phyloP scores from a whole-genome alignment of 1,284 basidiomycete species.

The Exobasidium rhododendri region DNA sequence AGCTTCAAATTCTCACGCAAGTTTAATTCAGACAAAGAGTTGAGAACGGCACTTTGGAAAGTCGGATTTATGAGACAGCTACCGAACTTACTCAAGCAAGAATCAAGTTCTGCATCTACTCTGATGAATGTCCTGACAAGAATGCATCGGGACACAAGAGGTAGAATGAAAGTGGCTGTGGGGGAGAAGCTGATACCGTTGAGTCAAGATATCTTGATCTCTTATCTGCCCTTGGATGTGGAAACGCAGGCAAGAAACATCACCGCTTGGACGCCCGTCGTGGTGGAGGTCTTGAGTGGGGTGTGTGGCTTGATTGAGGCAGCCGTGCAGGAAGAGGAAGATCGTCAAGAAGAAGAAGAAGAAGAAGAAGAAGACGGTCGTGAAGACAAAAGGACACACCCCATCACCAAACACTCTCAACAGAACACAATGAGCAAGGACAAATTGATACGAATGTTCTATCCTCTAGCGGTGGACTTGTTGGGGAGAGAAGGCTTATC shows the following conservation, averaged over 20 bases:
- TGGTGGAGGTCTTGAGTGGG: constrained; percentile 86
- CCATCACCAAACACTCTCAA: constrained; percentile 26
- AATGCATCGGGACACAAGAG: constrained; percentile 91
- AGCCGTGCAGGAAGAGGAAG: constrained; percentile 48
- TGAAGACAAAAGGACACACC: constrained; percentile 24
- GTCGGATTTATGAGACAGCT: constrained; percentile 99
- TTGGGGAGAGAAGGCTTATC: constrained; percentile 14
- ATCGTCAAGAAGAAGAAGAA: constrained; percentile 15
- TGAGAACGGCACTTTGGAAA: constrained; percentile 97
- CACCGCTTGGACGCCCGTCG: constrained; percentile 93
- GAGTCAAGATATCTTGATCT: constrained; percentile 82
- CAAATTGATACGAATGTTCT: constrained; percentile 28
- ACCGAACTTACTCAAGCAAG: constrained; percentile 95
- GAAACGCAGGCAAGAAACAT: constrained; percentile 96
- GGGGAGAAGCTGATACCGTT: constrained; percentile 87
- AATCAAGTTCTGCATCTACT: constrained; percentile 92
- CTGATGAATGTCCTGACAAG: constrained; percentile 84
- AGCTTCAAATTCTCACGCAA: constrained; percentile 94
- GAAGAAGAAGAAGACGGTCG: constrained; percentile 13
- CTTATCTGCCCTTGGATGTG: constrained; percentile 82
- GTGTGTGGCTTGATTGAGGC: constrained; percentile 78
- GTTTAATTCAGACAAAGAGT: constrained; percentile 98
- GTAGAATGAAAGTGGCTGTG: constrained; percentile 69
- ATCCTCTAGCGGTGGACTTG: constrained; percentile 49
- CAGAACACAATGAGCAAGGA: background rate